Base-by-base conservation (phyloP, 1,284 basidiomycete species). In the Salmacisia buchloeana region DNA sequence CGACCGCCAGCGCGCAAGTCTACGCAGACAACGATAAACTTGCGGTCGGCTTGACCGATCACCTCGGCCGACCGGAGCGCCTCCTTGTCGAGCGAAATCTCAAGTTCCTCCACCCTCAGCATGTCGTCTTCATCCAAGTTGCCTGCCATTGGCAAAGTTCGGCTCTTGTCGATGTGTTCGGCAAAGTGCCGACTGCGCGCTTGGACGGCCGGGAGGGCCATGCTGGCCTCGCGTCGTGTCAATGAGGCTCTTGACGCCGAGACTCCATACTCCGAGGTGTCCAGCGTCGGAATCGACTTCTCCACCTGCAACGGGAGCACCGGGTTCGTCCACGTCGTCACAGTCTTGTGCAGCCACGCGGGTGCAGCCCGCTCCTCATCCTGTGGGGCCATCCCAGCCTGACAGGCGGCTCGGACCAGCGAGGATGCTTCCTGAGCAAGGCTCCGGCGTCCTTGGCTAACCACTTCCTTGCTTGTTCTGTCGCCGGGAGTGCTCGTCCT, bases 1-100 rank as follows among this genome's bases (percentile, higher is more conserved):
- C 9, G 6, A 31, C 9, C 25, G 18, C 18, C 13, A 12, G 25
- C 34, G 18, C 29, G 29, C 7, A 49, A 27, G 33, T 25, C 33
- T 6, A 81, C 56, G 27, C 87, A 74, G 80, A 90, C 92, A 25
- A 88, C 87, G 67, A 96, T 85, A 78, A 92, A 97, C 81, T 97
- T 97, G 65, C 82, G 81, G 79, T 97, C 94, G 18, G 96, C 86
- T 77, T 97, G 94, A 43, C 84, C 85, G 49, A 97, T 83, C 29
- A 54, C 49, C 7, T 31, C 7, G 13, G 41, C 41, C 18, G 18
- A 7, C 10, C 41, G 41, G 18, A 43, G 23, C 18, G 41, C 3
- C 6, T 43, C 41, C 15, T 43, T 43, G 18, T 43, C 41, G 12
- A 43, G 41, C 41, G 41, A n/a, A 15, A 21, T 21, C 23, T 43